phyloP scores from a whole-genome alignment of 495 filamentous ascomycete genomes.

The Neurospora sp. region DNA sequence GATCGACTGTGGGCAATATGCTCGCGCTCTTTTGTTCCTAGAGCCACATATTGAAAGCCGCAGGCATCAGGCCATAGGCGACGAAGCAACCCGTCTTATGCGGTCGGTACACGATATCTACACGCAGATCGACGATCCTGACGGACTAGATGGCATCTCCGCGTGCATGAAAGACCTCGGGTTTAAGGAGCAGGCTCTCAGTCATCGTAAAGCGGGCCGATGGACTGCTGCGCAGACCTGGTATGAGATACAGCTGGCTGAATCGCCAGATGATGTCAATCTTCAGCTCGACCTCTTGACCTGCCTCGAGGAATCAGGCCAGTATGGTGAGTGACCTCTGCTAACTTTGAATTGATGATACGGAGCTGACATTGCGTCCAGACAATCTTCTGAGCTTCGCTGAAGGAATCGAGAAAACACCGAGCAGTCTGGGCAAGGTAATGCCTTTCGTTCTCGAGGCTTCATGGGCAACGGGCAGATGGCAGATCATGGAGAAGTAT shows the following conservation, averaged over 20 bases:
- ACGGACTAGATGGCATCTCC: slow-evolving; percentile 92
- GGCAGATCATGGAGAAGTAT: slow-evolving; percentile 64
- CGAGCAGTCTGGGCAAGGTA: slow-evolving; percentile 44
- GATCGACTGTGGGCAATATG: slow-evolving; percentile 84
- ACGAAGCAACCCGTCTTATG: slow-evolving; percentile 47
- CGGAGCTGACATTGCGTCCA: slow-evolving; percentile 19
- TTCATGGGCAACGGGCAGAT: slow-evolving; percentile 77
- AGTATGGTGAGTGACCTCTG: slow-evolving; percentile 54
- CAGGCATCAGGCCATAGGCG: slow-evolving; percentile 30
- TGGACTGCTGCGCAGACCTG: slow-evolving; percentile 98
- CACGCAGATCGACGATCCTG: slow-evolving; percentile 92
- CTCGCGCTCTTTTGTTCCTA: slow-evolving; percentile 85
- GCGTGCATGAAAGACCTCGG: slow-evolving; percentile 70
- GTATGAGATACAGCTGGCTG: slow-evolving; percentile 82
- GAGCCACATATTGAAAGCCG: slow-evolving; percentile 75
- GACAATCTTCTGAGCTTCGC: slow-evolving; percentile 78
- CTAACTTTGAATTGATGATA: slow-evolving; percentile 7
- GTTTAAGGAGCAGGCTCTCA: slow-evolving; percentile 83
- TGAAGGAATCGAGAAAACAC: slow-evolving; percentile 57
- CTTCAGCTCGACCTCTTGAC: slow-evolving; percentile 74
- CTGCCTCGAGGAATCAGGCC: slow-evolving; percentile 85
- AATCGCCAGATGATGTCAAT: slow-evolving; percentile 65
- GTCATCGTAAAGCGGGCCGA: slow-evolving; percentile 84
- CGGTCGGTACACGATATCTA: slow-evolving; percentile 85
- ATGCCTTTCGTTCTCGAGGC: slow-evolving; percentile 81